Conservation (phyloP, 257 asterid genomes). For the Petrea volubilis region DNA sequence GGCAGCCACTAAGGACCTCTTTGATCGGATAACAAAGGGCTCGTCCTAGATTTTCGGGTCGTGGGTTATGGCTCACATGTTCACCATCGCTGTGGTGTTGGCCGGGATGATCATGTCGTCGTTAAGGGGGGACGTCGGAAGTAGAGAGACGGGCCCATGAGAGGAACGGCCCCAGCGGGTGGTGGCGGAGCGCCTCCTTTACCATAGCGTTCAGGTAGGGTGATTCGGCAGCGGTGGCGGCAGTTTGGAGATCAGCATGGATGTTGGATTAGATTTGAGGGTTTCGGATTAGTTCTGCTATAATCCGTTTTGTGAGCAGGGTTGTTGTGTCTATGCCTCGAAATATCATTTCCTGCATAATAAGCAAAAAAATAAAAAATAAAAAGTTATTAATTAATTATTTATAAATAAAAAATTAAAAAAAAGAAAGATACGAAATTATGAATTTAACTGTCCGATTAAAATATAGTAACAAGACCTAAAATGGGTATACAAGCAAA, state of each 20-base stretch:
- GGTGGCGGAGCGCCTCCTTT: slow-evolving; percentile 52
- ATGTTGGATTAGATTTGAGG: slow-evolving; percentile 39
- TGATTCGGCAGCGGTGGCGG: slow-evolving; percentile 26
- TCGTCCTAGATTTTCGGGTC: slow-evolving; percentile 41
- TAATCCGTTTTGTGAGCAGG: slow-evolving; percentile 49
- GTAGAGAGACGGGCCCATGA: slow-evolving; percentile 60
- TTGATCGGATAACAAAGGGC: slow-evolving; percentile 37
- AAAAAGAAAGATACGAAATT: too few species aligned
- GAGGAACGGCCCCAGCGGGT: slow-evolving; percentile 61
- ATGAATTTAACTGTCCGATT: too few species aligned
- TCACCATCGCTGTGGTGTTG: slow-evolving; percentile 59
- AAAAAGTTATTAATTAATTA: too few species aligned
- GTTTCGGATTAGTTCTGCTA: slow-evolving; percentile 50
- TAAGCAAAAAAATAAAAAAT: too few species aligned
- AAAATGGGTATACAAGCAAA: too few species aligned
- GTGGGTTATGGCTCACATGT: slow-evolving; percentile 68
- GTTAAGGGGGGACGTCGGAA: slow-evolving; percentile 40
- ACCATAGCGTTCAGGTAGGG: slow-evolving; percentile 53
- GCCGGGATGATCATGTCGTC: slow-evolving; percentile 51
- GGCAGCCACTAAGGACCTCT: slow-evolving; percentile 30
- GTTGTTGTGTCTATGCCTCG: slow-evolving; percentile 62
- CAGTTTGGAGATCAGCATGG: slow-evolving; percentile 29
- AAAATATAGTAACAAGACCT: too few species aligned
- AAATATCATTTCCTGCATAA: slow-evolving; percentile 56
- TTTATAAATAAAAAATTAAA: too few species aligned